phyloP scores from a whole-genome alignment of 2,329 filamentous ascomycete genomes.

The Hymenoscyphus fructigenus region DNA sequence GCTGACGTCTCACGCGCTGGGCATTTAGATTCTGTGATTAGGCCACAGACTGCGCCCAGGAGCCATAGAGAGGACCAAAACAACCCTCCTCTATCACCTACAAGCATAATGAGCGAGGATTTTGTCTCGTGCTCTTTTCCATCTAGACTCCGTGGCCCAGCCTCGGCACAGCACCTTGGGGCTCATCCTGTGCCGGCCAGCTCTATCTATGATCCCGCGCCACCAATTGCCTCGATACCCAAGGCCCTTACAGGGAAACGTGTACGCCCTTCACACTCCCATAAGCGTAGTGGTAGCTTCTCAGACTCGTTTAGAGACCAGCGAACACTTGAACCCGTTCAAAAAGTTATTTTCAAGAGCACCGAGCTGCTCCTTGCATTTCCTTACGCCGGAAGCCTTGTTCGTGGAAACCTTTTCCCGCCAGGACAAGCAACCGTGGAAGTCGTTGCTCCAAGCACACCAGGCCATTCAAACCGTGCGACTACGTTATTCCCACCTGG shows the following conservation, averaged over 20 bases:
- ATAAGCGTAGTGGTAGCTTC: constrained; percentile 85
- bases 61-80: constrained; percentile 10
- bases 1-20: constrained; percentile 48
- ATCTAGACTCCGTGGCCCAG: constrained; percentile 47
- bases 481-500: constrained; percentile 49
- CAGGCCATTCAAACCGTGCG: constrained; percentile 47
- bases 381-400: constrained; percentile 77
- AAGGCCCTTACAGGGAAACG: constrained; percentile 58
- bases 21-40: constrained; percentile 48
- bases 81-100: constrained; percentile 49
- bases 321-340: constrained; percentile 43
- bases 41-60: constrained; percentile 28
- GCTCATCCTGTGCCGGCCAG: constrained; percentile 58
- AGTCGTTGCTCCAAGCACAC: constrained; percentile 53
- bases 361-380: constrained; percentile 60
- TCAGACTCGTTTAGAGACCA: constrained; percentile 79
- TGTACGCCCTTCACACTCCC: constrained; percentile 56
- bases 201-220: constrained; percentile 46
- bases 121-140: constrained; percentile 65
- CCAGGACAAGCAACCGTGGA: constrained; percentile 81
- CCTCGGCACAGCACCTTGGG: constrained; percentile 45
- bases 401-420: constrained; percentile 81
- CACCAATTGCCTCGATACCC: constrained; percentile 58
- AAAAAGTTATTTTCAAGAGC: constrained; percentile 52
- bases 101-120: constrained; percentile 59